These are phyloP conservation scores for Penicillium sp. DNA, from an alignment of 2,329 filamentous ascomycete species.

Conservation along the genomic window DNA sequence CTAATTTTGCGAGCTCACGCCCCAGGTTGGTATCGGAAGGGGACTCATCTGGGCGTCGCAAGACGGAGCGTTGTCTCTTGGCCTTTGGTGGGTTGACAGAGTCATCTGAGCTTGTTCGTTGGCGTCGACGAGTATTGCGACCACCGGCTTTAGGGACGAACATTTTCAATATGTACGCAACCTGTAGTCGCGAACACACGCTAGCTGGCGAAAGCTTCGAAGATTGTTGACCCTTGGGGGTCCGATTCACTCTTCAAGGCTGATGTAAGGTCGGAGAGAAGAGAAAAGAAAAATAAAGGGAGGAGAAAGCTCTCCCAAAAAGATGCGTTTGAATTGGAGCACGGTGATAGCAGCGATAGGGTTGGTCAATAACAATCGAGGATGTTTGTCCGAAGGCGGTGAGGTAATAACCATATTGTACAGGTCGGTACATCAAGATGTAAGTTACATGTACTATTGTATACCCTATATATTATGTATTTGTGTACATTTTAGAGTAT, in stretches of 20 bases:
- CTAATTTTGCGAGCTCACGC: conserved; percentile 19
- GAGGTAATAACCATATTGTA: not conserved
- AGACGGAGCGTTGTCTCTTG: conserved; percentile 48
- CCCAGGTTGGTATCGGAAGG: conserved; percentile 22
- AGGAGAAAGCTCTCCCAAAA: conserved; percentile 1
- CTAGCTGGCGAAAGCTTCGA: conserved; percentile 6
- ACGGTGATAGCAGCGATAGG: conserved; percentile 4
- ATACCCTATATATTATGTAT: not conserved
- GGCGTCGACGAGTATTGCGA: conserved; percentile 41
- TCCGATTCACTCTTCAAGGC: not conserved
- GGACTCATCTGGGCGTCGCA: conserved; percentile 40
- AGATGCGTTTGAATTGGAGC: conserved; percentile 10
- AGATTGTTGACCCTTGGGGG: conserved; percentile 5
- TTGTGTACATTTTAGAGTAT: not conserved
- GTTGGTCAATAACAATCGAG: conserved; percentile 15
- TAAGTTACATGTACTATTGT: not conserved
- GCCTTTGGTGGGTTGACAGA: conserved; percentile 46
- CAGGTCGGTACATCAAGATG: not conserved
- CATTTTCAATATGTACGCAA: conserved; percentile 29
- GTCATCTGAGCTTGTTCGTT: conserved; percentile 47
- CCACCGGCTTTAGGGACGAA: conserved; percentile 40
- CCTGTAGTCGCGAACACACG: not conserved
- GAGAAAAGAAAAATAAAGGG: not conserved
- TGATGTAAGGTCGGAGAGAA: not conserved
- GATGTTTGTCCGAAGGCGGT: conserved; percentile 19